Percentiles rank a stretch among this genome's conserved stretches.
Conservation (phyloP, 2,329 filamentous ascomycete species). For the Orbilia ellipsospora region DNA sequence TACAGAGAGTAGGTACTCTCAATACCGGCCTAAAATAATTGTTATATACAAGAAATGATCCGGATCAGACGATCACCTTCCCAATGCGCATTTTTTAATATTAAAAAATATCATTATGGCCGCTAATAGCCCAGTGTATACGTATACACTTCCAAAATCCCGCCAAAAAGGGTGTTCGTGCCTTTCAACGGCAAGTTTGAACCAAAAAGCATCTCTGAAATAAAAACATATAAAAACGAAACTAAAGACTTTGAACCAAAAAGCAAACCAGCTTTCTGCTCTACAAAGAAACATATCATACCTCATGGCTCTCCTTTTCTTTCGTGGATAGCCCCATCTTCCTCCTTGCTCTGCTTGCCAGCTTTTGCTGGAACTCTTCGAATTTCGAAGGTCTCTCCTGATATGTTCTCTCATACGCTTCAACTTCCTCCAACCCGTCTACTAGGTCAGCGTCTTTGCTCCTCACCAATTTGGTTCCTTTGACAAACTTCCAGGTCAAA, state of each 20-base stretch:
- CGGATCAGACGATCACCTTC: slow-evolving; percentile 18
- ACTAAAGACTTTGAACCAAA: not conserved
- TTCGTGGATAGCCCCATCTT: not conserved
- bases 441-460: slow-evolving; percentile 72
- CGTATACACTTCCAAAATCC: too few species aligned
- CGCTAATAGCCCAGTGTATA: too few species aligned
- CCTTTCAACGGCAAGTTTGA: too few species aligned
- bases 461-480: slow-evolving; percentile 70
- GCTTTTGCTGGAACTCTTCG: slow-evolving; percentile 60
- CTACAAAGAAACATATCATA: slow-evolving; percentile 1
- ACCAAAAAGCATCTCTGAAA: too few species aligned
- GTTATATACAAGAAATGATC: not conserved
- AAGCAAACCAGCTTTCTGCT: not conserved
- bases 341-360: slow-evolving; percentile 65
- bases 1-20: too few species aligned
- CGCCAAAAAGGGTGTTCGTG: too few species aligned
- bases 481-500: slow-evolving; percentile 76
- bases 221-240: slow-evolving; percentile 1
- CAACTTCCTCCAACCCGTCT: slow-evolving; percentile 73
- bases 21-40: not conserved
- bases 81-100: slow-evolving; percentile 8
- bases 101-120: not conserved
- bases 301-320: slow-evolving; percentile 4
- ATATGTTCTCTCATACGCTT: slow-evolving; percentile 74
- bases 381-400: slow-evolving; percentile 60